Evolutionary conservation across 2,329 filamentous ascomycete genomes (phyloP), one percentile per base, ranked within the genome.

Genomic region (Exophiala xenobiotica): DNA sequence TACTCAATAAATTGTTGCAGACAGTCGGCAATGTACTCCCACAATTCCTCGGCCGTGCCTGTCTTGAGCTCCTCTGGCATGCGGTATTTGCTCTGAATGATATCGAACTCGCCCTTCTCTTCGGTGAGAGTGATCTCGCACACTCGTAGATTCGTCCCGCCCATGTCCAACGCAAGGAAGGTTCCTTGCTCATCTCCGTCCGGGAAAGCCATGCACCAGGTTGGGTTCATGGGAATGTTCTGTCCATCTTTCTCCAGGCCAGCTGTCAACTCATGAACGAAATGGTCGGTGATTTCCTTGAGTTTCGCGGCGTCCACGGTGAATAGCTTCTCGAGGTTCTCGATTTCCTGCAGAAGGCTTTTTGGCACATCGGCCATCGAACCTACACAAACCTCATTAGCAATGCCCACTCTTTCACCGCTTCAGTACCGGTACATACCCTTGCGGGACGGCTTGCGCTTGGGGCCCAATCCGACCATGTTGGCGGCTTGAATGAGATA

Each of bases 211-310:
- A 95, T 90, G 58, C 95, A 90, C 92, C 92, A 96, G 49, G 91
- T 95, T 53, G 92, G 88, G 74, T 96, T 96, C 92, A 97, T 96
- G 54, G 92, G 91, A 89, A 99, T 97, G 69, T 86, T 95, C 54
- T 90, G 91, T 57, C 92, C 92, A 72, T 95, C 86, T 52, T 90
- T 86, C 48, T 80, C 87, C 47, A 97, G 78, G 63, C 90, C 89
- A 73, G 95, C 95, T 58, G 85, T 81, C 48, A 99, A 81, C 76
- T 99, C 93, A 26, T 79, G 80, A 44, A 95, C 79, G 69, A 99
- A 99, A 70, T 96, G 92, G 46, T 88, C 78, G 35, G 90, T 92
- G 65, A 99, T 91, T 60, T 86, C 73, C 80, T 97, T 97, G 49
- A 97, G 82, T 76, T 88, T 95, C 29, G 80, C 73, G 1, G 79